Evolutionary conservation across 345 rosid species (phyloP), one percentile per base, ranked within the genome.

Genomic region (Citrus sp.): DNA sequence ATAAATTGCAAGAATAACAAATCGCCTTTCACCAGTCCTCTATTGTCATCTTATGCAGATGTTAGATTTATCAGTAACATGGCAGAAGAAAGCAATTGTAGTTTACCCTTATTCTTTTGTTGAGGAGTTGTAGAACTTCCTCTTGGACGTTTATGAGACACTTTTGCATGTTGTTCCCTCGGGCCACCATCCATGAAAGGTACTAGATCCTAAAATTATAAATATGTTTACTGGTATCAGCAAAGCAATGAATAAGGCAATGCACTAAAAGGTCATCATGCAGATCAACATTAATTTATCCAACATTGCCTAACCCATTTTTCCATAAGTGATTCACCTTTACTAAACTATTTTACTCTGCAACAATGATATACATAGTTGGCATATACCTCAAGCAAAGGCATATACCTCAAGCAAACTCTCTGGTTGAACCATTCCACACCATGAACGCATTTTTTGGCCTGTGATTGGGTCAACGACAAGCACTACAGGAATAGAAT

Each of bases 111-210:
- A 70, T 82, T 77, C 81, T 87, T 93, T 78, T 86, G 90, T 38
- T 84, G 92, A 46, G 92, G 87, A 81, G 90, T 83, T 78, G 78
- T 76, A 66, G 91, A 87, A 81, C 84, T 89, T 82, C 90, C 96
- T 84, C 96, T 90, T 59, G 89, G 96, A 27, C 96, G 98, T 88
- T 97, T 97, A 80, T 91, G 92, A 63, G 98, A 88, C 59, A 93
- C 82, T 70, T 86, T 86, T 46, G 82, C 84, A 76, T 91, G 96
- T 85, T 93, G 90, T 80, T 92, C 89, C 70, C 91, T 85, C 14
- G 98, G 99, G 77, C 98, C 96, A 77, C 97, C 94, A 79, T 97
- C 99, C 98, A 97, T 85, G 87, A 88, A 97, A n/a, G 88, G 89
- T 38, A 92, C 91, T 72, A 97, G 86, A 88, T 93, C 95, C 97